Percentiles rank a stretch among this genome's conserved stretches.
Evolutionary conservation across 495 filamentous ascomycete genomes (phyloP).

Genomic region (Geopyxis carbonaria): DNA sequence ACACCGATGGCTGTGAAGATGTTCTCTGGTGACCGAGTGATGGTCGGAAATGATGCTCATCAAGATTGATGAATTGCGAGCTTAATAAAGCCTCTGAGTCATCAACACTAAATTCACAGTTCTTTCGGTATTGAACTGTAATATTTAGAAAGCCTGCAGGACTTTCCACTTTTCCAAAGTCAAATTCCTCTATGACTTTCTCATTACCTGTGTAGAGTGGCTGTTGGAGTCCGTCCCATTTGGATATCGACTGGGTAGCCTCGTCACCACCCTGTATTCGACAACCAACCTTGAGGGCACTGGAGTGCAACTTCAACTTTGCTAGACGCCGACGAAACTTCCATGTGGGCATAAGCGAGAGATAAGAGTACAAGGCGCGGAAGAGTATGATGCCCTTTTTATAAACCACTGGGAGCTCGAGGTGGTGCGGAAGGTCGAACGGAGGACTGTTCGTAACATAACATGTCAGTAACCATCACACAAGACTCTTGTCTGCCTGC

Average conservation of each 20-base stretch:
- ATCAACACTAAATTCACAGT: slow-evolving; percentile 80
- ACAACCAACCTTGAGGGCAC: slow-evolving; percentile 58
- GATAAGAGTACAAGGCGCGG: slow-evolving; percentile 71
- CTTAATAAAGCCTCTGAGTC: slow-evolving; percentile 80
- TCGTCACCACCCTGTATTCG: slow-evolving; percentile 49
- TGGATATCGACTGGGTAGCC: slow-evolving; percentile 21
- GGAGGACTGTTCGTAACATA: slow-evolving; percentile 8
- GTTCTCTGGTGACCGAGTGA: slow-evolving; percentile 36
- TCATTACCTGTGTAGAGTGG: slow-evolving; percentile 52
- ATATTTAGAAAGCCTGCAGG: slow-evolving; percentile 72
- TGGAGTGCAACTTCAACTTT: slow-evolving; percentile 41
- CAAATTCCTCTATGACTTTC: slow-evolving; percentile 55
- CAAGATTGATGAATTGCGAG: slow-evolving; percentile 86
- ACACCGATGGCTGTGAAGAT: slow-evolving; percentile 19
- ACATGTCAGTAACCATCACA: slow-evolving; percentile 3
- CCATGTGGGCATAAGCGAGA: slow-evolving; percentile 73
- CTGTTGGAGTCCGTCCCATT: slow-evolving; percentile 47
- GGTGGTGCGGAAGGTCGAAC: slow-evolving; percentile 16
- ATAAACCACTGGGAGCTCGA: slow-evolving; percentile 68
- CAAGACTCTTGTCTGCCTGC: no score
- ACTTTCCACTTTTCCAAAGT: slow-evolving; percentile 63
- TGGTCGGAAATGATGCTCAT: slow-evolving; percentile 71
- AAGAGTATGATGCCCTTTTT: slow-evolving; percentile 93
- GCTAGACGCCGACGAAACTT: slow-evolving; percentile 60
- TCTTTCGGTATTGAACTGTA: slow-evolving; percentile 64